Evolutionary conservation across 208 protist species (phyloP), one percentile per base, ranked within the genome.

Genomic region (Angomonas ambiguus): DNA sequence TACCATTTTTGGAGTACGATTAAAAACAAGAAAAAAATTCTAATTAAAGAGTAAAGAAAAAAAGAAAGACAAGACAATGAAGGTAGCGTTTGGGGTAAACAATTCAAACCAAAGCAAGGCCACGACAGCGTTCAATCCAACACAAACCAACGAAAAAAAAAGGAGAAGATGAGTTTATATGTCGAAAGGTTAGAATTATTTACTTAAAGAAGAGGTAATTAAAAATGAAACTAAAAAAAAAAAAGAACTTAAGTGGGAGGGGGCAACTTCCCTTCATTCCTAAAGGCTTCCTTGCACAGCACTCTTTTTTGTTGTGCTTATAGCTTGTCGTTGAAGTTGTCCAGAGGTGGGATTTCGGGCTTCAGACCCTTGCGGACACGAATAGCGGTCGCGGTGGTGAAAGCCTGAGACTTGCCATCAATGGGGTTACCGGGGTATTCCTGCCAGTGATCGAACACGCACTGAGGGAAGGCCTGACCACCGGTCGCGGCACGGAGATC

Each of bases 401-500:
- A 79, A 27, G 83, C 73, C 74, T 83, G 77, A 42, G 71, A 80
- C 61, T 74, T 75, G 25, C 71, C 72, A 28, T 92, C 83, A 45
- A 97, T 78, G 53, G 94, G 88, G 75, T 98, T 78, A 51, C 93
- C 95, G 22, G 59, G 51, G 62, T 99, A 83, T 18, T 93, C 62
- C 67, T 88, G 72, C 96, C 97, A 99, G 91, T 99, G 98, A 81
- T 99, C 95, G 72, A 99, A 99, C 6, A 99, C 94, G 69, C 96
- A 98, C 89, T 99, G 98, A 57, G 98, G 97, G 79, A 90, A 88
- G 22, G 83, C 83, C 70, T 99, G 83, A 62, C 97, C 98, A 32
- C 83, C 87, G 24, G 99, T 99, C 51, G 88, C 72, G 24, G 92
- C 69, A 73, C 98, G 94, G 1, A 99, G 94, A 65, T 98, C 98